phyloP scores from a whole-genome alignment of 169 alveolate genomes.

The Eimeria tenella region DNA sequence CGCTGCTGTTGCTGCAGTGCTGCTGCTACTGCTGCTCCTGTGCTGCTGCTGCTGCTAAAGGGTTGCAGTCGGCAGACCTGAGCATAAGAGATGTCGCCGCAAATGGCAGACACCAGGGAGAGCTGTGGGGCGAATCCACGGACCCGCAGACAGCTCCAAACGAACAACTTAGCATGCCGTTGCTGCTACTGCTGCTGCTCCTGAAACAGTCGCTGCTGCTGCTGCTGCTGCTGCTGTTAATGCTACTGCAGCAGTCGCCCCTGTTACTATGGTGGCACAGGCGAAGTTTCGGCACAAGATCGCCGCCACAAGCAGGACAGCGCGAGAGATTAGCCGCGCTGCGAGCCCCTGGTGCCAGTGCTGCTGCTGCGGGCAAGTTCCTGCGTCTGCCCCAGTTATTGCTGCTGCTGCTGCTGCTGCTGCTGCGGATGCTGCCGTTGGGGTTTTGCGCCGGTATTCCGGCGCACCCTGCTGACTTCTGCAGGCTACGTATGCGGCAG shows the following conservation, averaged over 20 bases:
- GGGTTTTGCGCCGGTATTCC: neutral
- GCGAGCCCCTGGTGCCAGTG: neutral
- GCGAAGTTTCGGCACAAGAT: neutral
- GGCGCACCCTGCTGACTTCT: too few species aligned
- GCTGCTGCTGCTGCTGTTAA: neutral
- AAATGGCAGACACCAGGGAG: too few species aligned
- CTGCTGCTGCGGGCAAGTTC: conserved; percentile 6
- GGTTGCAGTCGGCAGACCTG: too few species aligned
- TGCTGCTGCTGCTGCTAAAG: too few species aligned
- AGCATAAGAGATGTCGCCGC: too few species aligned
- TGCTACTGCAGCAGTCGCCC: neutral
- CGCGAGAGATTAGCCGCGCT: neutral
- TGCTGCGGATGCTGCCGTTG: neutral
- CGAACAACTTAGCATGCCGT: too few species aligned
- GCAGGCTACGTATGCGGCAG: too few species aligned
- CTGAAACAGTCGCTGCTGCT: neutral
- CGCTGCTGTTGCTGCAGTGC: neutral
- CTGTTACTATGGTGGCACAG: neutral
- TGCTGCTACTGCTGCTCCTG: too few species aligned
- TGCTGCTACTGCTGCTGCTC: conserved; percentile 29
- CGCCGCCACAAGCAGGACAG: neutral
- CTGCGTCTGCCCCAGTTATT: neutral
- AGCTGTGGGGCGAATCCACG: too few species aligned
- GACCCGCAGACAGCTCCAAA: too few species aligned
- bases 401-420: conserved; percentile 29